Evolutionary conservation across 495 filamentous ascomycete species (phyloP), one percentile per base, ranked within the genome.

Genomic region (Lichenothelia convexa): DNA sequence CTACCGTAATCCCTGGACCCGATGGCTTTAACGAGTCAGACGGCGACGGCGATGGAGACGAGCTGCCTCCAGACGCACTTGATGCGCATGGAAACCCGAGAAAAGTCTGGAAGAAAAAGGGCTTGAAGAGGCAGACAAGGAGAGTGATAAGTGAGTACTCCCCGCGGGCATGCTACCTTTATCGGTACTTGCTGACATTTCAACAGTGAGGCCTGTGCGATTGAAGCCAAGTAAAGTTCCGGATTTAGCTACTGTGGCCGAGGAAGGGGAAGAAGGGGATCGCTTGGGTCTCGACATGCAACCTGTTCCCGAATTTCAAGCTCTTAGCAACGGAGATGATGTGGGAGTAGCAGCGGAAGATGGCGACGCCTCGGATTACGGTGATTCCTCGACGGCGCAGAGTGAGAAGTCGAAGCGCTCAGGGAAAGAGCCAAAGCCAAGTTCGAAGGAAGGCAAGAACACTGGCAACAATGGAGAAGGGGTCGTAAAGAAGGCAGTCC

Each of bases 41-140:
- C 1, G 59, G 64, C 9, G 62, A 65, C 16, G 42, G 42, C 9
- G 41, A 62, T 2, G 60, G 34, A 40, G 37, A 43, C 34, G 23
- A 18, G 17, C 9, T 12, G 3, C 11, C 9, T 36, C 21, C 31
- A 31, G 38, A 41, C 12, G 44, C 32, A 3, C 9, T 45, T 20
- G 53, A 41, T 41, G 37, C 40, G 21, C 39, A 64, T 30, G 69
- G 68, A 1, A 58, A 63, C 8, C 65, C 69, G 0, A 46, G 69
- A 15, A 71, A 67, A 34, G 56, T 69, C 2, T 93, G 75, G 61
- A 93, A 93, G 61, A 95, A 95, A 67, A 82, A 77, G 56, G 87
- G 87, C 0, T 74, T 83, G 50, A 95, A 95, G 57, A 68, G 87
- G 29, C 83, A 79, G 22, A 93, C 87, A 2, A 63, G 79, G 34